Conservation (phyloP, 2,329 filamentous ascomycete genomes). For the Aspergillus sp. region DNA sequence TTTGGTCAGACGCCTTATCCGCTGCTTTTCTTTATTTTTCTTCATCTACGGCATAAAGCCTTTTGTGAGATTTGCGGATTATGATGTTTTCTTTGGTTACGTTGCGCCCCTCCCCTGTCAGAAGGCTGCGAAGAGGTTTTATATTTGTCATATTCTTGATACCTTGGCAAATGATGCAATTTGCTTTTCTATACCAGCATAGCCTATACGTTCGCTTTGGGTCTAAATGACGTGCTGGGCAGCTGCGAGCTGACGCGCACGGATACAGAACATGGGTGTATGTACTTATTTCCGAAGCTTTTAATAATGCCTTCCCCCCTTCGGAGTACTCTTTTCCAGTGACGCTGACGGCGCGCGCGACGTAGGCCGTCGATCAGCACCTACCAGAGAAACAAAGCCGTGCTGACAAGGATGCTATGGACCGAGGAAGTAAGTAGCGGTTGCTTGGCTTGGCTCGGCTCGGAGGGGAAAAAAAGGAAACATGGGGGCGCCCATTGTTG, state of each 20-base stretch:
- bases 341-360: slow-evolving; percentile 1
- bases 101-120: slow-evolving; percentile 10
- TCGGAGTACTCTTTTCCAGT: neutral
- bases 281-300: slow-evolving; percentile 9
- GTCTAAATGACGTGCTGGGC: no score
- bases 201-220: neutral
- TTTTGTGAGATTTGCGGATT: slow-evolving; percentile 9
- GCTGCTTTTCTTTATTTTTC: slow-evolving; percentile 3
- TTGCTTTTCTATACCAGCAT: slow-evolving; percentile 4
- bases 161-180: slow-evolving; percentile 17
- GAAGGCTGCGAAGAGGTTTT: slow-evolving; percentile 23
- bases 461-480: neutral
- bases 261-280: slow-evolving; percentile 1
- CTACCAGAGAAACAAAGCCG: neutral
- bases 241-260: neutral
- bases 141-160: slow-evolving; percentile 21
- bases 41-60: neutral
- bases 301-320: neutral
- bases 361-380: neutral
- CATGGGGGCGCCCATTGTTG: neutral
- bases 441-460: neutral
- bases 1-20: neutral
- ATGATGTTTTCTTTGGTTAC: neutral
- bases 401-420: neutral
- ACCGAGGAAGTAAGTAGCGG: neutral